Base-by-base conservation (phyloP, 345 rosid genomes). In the Eucalyptus cloeziana region DNA sequence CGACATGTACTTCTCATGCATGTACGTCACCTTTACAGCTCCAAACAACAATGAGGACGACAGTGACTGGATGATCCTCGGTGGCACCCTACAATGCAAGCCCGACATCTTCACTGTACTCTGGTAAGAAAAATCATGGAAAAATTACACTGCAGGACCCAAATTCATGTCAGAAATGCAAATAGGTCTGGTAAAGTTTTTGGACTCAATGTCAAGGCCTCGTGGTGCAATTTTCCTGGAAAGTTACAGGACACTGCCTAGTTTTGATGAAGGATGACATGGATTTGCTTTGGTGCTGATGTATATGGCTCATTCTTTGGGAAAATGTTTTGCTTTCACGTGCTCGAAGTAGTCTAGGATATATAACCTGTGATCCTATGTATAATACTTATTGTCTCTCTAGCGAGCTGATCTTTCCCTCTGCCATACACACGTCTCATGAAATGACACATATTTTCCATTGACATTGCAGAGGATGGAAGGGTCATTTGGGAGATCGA, bases 401-500 rank as follows among this genome's bases (percentile, higher is more conserved):
- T 52, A 52, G 25, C 10, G 6, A 25, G 30, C 3, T 58, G 64
- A 58, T 58, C 64, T 58, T 58, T 58, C 1, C n/a, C 30, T 24
- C 13, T 58, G 1, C 30, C 13, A 25, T 58, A 58, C 13, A 24
- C 64, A 25, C 30, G 45, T 69, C 86, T 85, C n/a, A 30, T 30
- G 43, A 85, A 43, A 49, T 49, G 25, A 69, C 30, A 54, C 58
- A 86, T 13, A 33, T 89, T 89, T 76, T 19, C 13, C 44, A 87
- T 24, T 64, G 86, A 50, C 85, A 11, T 92, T 88, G 62, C 92
- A 93, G 97, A 95, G 93, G 94, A 91, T 90, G 94, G 94, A 90
- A 95, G 94, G 44, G 85, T 93, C 86, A 88, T 94, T 89, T 94
- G 95, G 95, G 95, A 94, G 87, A 92, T 94, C 14, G 93, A 94